Base-by-base conservation (phyloP, 2,329 filamentous ascomycete genomes). In the Phoma herbarum region DNA sequence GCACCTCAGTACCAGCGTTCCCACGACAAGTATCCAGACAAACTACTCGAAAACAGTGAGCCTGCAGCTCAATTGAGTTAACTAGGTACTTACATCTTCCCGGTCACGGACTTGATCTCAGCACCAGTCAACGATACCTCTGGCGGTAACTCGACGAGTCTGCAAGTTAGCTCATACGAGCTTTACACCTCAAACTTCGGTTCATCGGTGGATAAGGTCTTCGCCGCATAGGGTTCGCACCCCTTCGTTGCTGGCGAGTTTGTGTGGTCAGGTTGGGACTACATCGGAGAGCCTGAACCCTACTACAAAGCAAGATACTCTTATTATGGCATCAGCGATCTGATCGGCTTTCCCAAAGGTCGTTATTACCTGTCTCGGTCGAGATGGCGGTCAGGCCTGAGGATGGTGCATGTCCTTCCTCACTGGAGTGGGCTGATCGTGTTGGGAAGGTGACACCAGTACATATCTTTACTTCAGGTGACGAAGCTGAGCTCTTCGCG, bases 331-430 rank as follows among this genome's bases (percentile, higher is more conserved):
- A 85, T 86, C 57, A 78, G 86, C 28, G 84, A 86, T 53, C 74
- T 86, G 7, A 84, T 84, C 0, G 84, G 84, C 0, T 86, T 86
- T 71, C 78, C 77, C 54, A 86, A 86, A 69, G 84, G 86, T 57
- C 76, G 84, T 1, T 86, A 81, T 68, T 85, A 79, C 61, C 65
- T 86, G 4, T 86, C 86, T 59, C 84, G 86, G 64, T 70, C 83
- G 0, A 79, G 82, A 8, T 86, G 84, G 85, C 74, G 79, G 2
- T 75, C 83, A 0, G 79, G 82, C 16, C 52, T 83, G 0, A 71
- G 63, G 1, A 79, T 81, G 71, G 84, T 82, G 3, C 83, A 86
- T 62, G 81, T 86, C 18, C 77, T 86, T 0, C 84, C 84, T 2
- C 84, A 86, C 65, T 86, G 84, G 84, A 85, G 76, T 86, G 83